Conservation (phyloP, 257 asterid species). For the Ballota nigra region DNA sequence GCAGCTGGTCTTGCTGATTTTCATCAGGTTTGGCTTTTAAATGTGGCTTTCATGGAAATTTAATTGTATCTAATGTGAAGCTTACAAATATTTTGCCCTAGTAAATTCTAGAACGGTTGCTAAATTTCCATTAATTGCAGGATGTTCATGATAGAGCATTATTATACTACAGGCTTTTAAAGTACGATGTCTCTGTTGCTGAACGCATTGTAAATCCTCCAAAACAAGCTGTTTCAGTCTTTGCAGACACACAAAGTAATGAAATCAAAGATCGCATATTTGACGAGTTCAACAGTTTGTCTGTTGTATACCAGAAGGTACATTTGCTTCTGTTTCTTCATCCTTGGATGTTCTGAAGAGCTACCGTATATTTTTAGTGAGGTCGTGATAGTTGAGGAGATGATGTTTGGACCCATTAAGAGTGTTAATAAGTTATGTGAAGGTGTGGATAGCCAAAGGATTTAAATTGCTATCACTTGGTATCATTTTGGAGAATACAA, state of each 20-base stretch:
- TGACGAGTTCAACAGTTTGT: slow-evolving; percentile 96
- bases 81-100: neutral
- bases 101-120: slow-evolving; percentile 24
- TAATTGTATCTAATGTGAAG: slow-evolving; percentile 10
- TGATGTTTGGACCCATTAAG: neutral
- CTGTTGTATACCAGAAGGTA: slow-evolving; percentile 98
- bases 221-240: slow-evolving; percentile 98
- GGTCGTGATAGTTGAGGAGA: neutral
- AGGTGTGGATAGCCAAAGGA: slow-evolving; percentile 9
- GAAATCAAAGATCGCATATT: slow-evolving; percentile 98
- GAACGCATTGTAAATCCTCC: slow-evolving; percentile 96
- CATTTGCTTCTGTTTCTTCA: neutral
- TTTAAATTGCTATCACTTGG: slow-evolving; percentile 5
- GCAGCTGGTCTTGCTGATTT: slow-evolving; percentile 97
- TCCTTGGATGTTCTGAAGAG: neutral
- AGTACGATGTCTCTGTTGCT: slow-evolving; percentile 71
- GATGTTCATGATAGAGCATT: slow-evolving; percentile 99
- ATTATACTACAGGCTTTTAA: slow-evolving; percentile 88
- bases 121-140: slow-evolving; percentile 49
- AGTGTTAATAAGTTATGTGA: neutral
- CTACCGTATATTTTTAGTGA: neutral
- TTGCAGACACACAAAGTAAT: slow-evolving; percentile 93
- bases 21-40: slow-evolving; percentile 72
- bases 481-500: slow-evolving; percentile 9
- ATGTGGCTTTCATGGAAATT: neutral